Conservation (phyloP, 805 yeast species). For the Sugiyamaella floridensis region DNA sequence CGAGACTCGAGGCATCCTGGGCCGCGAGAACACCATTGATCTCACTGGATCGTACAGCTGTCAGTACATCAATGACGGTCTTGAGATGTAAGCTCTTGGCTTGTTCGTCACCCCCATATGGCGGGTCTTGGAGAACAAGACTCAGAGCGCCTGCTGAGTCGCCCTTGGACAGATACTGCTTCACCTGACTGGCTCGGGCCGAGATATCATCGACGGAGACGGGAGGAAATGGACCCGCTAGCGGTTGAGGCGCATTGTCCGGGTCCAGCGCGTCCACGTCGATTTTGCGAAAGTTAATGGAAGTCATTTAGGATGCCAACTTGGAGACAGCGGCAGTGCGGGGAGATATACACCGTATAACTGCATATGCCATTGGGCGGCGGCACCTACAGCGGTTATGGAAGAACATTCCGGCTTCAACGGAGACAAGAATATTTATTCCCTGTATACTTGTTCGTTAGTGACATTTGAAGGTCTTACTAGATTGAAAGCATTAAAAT, state of each 20-base stretch:
- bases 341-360: background rate
- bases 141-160: conserved; percentile 61
- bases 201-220: conserved; percentile 49
- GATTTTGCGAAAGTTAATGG: conserved; percentile 54
- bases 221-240: conserved; percentile 49
- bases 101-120: conserved; percentile 66
- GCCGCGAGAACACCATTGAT: conserved; percentile 53
- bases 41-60: conserved; percentile 60
- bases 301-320: conserved; percentile 2
- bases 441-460: too few relatives aligned
- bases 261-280: conserved; percentile 90
- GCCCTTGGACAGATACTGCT: conserved; percentile 63
- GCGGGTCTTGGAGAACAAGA: conserved; percentile 62
- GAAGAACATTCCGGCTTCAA: too few relatives aligned
- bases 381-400: background rate
- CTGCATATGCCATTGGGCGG: background rate
- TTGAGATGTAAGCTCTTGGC: conserved; percentile 46
- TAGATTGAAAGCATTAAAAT: too few relatives aligned
- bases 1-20: conserved; percentile 52
- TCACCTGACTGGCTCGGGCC: conserved; percentile 48
- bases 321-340: background rate
- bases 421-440: too few relatives aligned
- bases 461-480: too few relatives aligned
- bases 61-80: conserved; percentile 64
- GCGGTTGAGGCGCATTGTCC: conserved; percentile 58